These are phyloP conservation scores for Hypoxylon sp. DNA, from an alignment of 2,329 filamentous ascomycete species.

Conservation along the genomic window DNA sequence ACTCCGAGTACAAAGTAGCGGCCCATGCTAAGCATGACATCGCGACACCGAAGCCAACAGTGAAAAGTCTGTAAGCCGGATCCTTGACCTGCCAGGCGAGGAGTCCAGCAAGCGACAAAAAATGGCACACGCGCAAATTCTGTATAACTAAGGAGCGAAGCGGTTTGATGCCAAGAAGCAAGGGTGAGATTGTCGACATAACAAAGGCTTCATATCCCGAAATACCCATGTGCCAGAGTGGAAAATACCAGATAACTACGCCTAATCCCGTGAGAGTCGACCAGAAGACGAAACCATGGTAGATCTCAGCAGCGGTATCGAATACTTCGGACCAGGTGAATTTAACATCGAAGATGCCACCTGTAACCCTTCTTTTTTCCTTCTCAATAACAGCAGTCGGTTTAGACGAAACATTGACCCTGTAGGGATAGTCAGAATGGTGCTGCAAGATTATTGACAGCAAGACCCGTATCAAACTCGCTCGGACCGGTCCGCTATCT, in stretches of 20 bases:
- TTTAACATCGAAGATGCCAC: constrained; percentile 76
- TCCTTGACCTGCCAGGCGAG: constrained; percentile 82
- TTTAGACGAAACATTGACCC: constrained; percentile 64
- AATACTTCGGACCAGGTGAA: constrained; percentile 83
- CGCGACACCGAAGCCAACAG: constrained; percentile 83
- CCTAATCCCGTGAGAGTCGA: constrained; percentile 91
- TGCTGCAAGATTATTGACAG: constrained; percentile 17
- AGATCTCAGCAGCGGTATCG: constrained; percentile 89
- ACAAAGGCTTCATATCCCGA: constrained; percentile 95
- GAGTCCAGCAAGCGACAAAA: constrained; percentile 84
- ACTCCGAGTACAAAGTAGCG: constrained; percentile 84
- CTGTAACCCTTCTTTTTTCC: constrained; percentile 82
- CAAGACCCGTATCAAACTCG: constrained; percentile 47
- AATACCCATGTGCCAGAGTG: constrained; percentile 98
- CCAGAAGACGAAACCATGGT: constrained; percentile 97
- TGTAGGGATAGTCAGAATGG: constrained; percentile 55
- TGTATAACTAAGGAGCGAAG: constrained; percentile 77
- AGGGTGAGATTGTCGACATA: constrained; percentile 85
- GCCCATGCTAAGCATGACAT: constrained; percentile 88
- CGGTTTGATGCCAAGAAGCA: constrained; percentile 79
- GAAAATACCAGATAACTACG: constrained; percentile 96
- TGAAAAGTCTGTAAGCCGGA: constrained; percentile 82
- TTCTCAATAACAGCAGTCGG: constrained; percentile 74
- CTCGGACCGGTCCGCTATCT: constrained; percentile 42
- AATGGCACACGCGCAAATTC: constrained; percentile 79